Base-by-base conservation (phyloP, 345 rosid genomes). In the Aethionema arabicum region DNA sequence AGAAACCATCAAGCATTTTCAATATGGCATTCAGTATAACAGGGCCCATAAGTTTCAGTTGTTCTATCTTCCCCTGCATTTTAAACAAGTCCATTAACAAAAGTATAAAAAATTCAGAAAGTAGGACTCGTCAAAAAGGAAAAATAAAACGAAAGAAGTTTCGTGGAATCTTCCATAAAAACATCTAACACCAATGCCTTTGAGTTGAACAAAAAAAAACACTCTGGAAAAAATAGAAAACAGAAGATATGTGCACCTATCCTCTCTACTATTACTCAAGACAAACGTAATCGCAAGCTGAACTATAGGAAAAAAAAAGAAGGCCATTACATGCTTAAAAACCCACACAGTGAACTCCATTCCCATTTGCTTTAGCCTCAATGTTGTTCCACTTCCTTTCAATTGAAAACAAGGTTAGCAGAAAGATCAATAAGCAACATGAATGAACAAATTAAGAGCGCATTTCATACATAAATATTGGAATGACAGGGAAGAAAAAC, bases 261-360 rank as follows among this genome's bases (percentile, higher is more conserved):
- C 38, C 14, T 60, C 11, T 44, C 46, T 21, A 15, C 32, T 62
- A 12, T 31, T 52, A 66, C 59, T 29, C 32, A 48, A 50, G 48
- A 52, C 13, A 68, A 47, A 52, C 50, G 66, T 21, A 71, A 68
- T 6, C 8, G 42, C 63, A 67, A 68, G 31, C 47, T 53, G 57
- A 56, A 48, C 37, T 51, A 47, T 40, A 27, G 42, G 59, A 52
- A 76, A 37, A 29, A 38, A 56, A 52, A 76, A 37, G 27, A 38
- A 56, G 39, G 65, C 40, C 56, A 81, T 84, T 80, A 92, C 96
- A 73, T 92, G 98, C 82, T 92, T 92, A 74, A 92, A 92, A 63
- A 87, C 98, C 98, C 96, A 92, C 50, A 92, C 96, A 33, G 96
- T 85, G 77, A 92, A 92, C 74, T 92, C 98, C 98, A 92, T 92